Evolutionary conservation across 2,329 filamentous ascomycete species (phyloP).

Genomic region (Penicillium palitans): DNA sequence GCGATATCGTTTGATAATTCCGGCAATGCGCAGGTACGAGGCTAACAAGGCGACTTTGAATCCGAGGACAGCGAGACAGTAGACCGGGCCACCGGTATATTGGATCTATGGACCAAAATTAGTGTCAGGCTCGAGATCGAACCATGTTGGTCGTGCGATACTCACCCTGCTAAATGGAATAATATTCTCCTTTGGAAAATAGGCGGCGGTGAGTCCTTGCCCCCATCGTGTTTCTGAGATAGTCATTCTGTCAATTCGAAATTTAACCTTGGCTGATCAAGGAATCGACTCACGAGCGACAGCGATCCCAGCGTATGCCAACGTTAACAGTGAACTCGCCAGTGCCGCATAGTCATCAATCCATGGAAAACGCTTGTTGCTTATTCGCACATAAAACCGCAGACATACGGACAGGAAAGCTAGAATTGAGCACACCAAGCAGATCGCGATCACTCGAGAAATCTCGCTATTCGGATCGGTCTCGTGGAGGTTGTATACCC

Average conservation of each 20-base stretch:
- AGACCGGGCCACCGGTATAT: slow-evolving; percentile 32
- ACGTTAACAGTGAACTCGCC: slow-evolving; percentile 22
- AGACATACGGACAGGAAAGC: slow-evolving; percentile 27
- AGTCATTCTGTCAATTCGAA: background rate
- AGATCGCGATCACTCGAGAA: slow-evolving; percentile 24
- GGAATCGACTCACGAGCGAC: slow-evolving; percentile 24
- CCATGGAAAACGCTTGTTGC: slow-evolving; percentile 23
- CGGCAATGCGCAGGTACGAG: slow-evolving; percentile 50
- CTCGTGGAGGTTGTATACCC: slow-evolving; percentile 32
- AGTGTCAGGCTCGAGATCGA: background rate
- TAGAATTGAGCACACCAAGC: slow-evolving; percentile 23
- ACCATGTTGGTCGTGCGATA: background rate
- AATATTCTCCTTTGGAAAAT: slow-evolving; percentile 27
- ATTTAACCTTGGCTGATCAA: background rate
- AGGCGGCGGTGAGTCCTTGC: slow-evolving; percentile 18
- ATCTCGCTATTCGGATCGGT: slow-evolving; percentile 26
- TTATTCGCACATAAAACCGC: slow-evolving; percentile 28
- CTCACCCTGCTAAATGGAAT: slow-evolving; percentile 30
- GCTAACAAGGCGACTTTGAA: slow-evolving; percentile 52
- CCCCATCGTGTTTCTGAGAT: slow-evolving; percentile 32
- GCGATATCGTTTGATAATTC: slow-evolving; percentile 41
- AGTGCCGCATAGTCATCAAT: slow-evolving; percentile 31
- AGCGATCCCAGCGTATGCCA: slow-evolving; percentile 20
- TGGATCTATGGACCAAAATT: slow-evolving; percentile 22
- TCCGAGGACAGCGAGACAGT: slow-evolving; percentile 39